Evolutionary conservation across 2,329 filamentous ascomycete genomes (phyloP).

Genomic region (Diaporthe sp.): DNA sequence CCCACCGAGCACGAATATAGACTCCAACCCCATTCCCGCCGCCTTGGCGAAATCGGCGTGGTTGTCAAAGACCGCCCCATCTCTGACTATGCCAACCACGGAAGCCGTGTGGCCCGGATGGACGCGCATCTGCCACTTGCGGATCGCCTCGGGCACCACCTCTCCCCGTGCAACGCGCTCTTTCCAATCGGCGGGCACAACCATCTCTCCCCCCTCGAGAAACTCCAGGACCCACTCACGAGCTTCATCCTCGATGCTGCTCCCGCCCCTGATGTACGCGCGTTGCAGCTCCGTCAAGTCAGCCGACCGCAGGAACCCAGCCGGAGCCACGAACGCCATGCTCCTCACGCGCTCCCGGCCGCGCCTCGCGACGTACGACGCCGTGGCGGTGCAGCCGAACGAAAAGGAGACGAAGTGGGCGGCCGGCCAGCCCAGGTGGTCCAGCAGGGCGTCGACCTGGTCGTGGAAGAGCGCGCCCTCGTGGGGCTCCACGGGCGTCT

Average conservation of each 20-base stretch:
- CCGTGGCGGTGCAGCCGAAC: conserved; percentile 55
- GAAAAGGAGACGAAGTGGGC: conserved; percentile 61
- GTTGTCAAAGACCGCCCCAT: conserved; percentile 54
- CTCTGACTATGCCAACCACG: conserved; percentile 57
- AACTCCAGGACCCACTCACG: conserved; percentile 49
- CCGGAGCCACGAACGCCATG: conserved; percentile 56
- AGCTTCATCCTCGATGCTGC: conserved; percentile 44
- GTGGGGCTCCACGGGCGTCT: conserved; percentile 57
- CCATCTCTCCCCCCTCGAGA: conserved; percentile 54
- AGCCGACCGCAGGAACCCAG: conserved; percentile 49
- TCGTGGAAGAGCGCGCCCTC: conserved; percentile 53
- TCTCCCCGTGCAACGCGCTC: conserved; percentile 52
- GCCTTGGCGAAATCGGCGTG: conserved; percentile 39
- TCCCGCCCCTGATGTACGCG: conserved; percentile 36
- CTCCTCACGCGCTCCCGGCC: conserved; percentile 45
- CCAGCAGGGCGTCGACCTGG: conserved; percentile 52
- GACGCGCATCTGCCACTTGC: conserved; percentile 56
- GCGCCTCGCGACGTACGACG: conserved; percentile 48
- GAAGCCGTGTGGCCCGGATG: conserved; percentile 57
- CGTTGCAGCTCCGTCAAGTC: conserved; percentile 43
- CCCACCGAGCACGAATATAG: conserved; percentile 19
- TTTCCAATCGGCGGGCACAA: conserved; percentile 56
- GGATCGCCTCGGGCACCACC: conserved; percentile 57
- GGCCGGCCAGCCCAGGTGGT: conserved; percentile 51
- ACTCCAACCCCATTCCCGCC: not conserved